Evolutionary conservation across 257 asterid genomes (phyloP), one percentile per base, ranked within the genome.

Genomic region (Lantana camara): DNA sequence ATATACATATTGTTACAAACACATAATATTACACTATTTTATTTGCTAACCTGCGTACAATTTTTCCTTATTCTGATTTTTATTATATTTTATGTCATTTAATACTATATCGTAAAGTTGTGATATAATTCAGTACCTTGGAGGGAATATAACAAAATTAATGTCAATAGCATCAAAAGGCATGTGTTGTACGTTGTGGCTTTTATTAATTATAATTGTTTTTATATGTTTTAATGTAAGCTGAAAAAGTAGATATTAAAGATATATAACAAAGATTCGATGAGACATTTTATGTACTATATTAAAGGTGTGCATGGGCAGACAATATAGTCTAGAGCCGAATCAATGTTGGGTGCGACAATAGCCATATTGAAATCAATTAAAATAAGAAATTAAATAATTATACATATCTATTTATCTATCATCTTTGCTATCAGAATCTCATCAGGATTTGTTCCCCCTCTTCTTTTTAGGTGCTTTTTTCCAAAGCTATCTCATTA

Each of bases 381-480:
- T 15, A 27, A 30, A 42, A 12, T 4, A 44, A 44, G 5, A 14
- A 41, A 53, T 24, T 1, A 53, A 14, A 23, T 1, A 24, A 3
- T 4, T 4, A 12, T 22, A 21, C 5, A 21, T 50, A 35, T 35
- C 4, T 35, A 21, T 50, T 7, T 4, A 21, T 22, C 57, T 2
- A 19, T 2, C 35, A 21, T 22, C 16, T 50, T 12, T 21, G 1
- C 3, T 32, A 10, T 20, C 14, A 52, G 62, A 29, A 73, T 77
- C 73, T 69, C 64, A 15, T 55, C 9, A 64, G 68, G 74, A 73
- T 65, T 66, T 42, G 42, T 46, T 41, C 19, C 61, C 40, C 40
- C 73, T 30, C 62, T 62, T 57, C 58, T 71, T 66, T 14, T n/a
- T 29, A 50, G 56, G 56, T 23, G 7, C 53, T 13, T 68, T 73